Conservation (phyloP, 768 basidiomycete species). For the Termitomyces sp. region DNA sequence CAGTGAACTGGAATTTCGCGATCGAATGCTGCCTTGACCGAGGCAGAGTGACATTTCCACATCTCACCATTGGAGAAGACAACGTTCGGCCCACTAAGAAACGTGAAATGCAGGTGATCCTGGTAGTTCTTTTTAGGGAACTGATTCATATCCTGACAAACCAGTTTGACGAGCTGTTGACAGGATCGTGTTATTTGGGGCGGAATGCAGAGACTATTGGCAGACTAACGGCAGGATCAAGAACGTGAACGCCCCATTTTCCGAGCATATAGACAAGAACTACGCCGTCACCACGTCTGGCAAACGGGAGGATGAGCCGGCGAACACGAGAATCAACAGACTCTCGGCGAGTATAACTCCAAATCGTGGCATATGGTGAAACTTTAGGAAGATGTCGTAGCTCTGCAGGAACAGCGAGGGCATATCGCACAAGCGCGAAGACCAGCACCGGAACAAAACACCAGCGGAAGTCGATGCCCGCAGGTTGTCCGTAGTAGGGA, state of each 20-base stretch:
- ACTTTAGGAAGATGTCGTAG: constrained; percentile 30
- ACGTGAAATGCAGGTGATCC: constrained; percentile 29
- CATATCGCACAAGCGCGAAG: constrained; percentile 7
- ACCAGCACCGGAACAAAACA: not conserved
- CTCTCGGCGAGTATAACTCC: constrained; percentile 28
- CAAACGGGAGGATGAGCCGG: constrained; percentile 29
- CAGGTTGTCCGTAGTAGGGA: not conserved
- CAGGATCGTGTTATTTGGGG: not conserved
- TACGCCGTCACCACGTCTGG: constrained; percentile 23
- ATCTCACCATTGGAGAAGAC: constrained; percentile 31
- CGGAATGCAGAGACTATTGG: not conserved
- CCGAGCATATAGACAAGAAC: constrained; percentile 34
- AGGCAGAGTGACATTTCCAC: constrained; percentile 30
- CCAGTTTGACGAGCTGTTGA: constrained; percentile 18
- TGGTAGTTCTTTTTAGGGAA: constrained; percentile 25
- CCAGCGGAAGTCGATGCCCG: constrained; percentile 3
- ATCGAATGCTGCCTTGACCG: constrained; percentile 28
- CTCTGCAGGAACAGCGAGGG: constrained; percentile 20
- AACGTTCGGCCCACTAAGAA: constrained; percentile 28
- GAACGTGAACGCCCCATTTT: constrained; percentile 33
- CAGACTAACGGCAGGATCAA: constrained; percentile 25
- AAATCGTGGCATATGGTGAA: constrained; percentile 23
- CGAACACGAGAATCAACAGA: constrained; percentile 26
- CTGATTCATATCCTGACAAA: constrained; percentile 17
- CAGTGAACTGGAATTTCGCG: constrained; percentile 26